Evolutionary conservation across 2,329 filamentous ascomycete species (phyloP), one percentile per base, ranked within the genome.

Genomic region (Nannizziopsis arthrosporioides): DNA sequence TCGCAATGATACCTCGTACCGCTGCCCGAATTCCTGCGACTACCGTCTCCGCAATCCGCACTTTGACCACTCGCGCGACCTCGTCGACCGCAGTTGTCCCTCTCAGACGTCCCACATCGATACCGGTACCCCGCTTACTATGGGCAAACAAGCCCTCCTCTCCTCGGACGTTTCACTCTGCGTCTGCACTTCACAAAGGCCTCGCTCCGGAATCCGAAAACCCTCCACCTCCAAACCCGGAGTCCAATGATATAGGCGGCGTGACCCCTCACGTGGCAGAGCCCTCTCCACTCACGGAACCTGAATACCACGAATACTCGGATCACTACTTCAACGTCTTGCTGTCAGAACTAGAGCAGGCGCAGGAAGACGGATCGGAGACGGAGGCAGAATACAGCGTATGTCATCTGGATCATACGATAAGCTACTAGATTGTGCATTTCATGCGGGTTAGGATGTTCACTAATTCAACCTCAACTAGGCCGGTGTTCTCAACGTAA

Each of bases 371-470:
- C 30, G 80, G 84, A 7, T 62, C 63, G 0, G 84, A 88, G 47
- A 68, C 94, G 5, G 92, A 98, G 56, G 83, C 92, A 4, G 92
- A 98, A 61, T 96, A 83, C 58, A 83, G 82, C 52, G 90, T 95
- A 73, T 53, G 82, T 73, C 32, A 47, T 30, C 38, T 36, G 30
- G 11, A 15, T 35, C 19, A 11, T 30, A 14, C n/a, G 10, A 19
- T 43, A 3, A 9, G 11, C 2, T 19, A 22, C 43, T n/a, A 11
- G 10, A 11, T 22, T 27, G n/a, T 36, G 11, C 15, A 34, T 12
- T 12, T 18, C 12, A 42, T 27, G 15, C n/a, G 30, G 34, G 10
- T 46, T 19, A 41, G 45, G 36, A 14, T 41, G 17, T 31, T 15
- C 19, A 40, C 27, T 48, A 37, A 17, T 47, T 34, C 18, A 36